Conservation (phyloP, 2,329 filamentous ascomycete genomes). For the Aspergillus pseudotamarii region DNA sequence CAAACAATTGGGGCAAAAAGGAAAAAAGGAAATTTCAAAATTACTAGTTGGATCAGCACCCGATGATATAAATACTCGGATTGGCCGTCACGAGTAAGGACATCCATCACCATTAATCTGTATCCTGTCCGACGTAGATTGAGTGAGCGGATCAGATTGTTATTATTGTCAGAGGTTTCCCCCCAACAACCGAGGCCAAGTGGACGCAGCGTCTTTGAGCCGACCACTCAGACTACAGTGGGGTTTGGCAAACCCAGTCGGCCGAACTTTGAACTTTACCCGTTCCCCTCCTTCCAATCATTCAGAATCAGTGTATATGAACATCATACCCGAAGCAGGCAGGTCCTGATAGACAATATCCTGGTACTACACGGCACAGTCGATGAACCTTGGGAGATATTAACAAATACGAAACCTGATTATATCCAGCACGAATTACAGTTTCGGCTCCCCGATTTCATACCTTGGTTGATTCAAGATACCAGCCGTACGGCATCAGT, state of each 20-base stretch:
- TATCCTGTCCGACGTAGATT: conserved; percentile 8
- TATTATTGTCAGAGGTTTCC: not conserved
- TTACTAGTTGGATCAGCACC: conserved; percentile 3
- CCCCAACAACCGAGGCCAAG: conserved; percentile 16
- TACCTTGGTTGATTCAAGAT: conserved; percentile 7
- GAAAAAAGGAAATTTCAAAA: not conserved
- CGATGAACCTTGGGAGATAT: not conserved
- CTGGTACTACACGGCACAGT: not conserved
- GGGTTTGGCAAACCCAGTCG: conserved; percentile 9
- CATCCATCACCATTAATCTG: not conserved
- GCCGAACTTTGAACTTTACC: conserved; percentile 11
- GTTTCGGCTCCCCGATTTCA: not conserved
- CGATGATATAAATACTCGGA: not conserved
- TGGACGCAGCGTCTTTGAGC: not conserved
- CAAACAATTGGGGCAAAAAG: not conserved
- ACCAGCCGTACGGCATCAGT: conserved; percentile 6
- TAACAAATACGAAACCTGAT: not conserved
- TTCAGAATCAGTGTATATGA: not conserved
- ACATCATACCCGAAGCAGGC: not conserved
- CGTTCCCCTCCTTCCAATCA: not conserved
- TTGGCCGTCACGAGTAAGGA: not conserved
- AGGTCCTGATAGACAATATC: not conserved
- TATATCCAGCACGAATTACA: not conserved
- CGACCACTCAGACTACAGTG: conserved; percentile 3
- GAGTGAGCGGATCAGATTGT: not conserved